Evolutionary conservation across 2,329 filamentous ascomycete species (phyloP).

Genomic region (Aureobasidium sp.): DNA sequence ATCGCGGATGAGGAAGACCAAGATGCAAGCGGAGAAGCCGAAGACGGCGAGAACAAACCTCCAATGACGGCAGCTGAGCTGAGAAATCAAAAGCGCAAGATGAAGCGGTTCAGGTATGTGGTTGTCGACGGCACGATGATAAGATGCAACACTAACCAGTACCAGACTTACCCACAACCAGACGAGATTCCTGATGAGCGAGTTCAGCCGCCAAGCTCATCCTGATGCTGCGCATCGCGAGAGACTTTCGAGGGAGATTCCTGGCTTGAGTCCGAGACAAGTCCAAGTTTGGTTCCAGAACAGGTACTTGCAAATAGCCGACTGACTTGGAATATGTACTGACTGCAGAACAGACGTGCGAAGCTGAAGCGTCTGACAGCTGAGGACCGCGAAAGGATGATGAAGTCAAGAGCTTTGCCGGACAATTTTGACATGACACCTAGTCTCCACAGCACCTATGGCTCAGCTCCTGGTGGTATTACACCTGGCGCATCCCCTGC

Average conservation of each 20-base stretch:
- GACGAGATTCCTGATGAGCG: slow-evolving; percentile 95
- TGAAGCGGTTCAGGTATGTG: slow-evolving; percentile 68
- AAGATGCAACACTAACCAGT: neutral
- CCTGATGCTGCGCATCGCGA: slow-evolving; percentile 88
- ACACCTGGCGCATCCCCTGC: slow-evolving; percentile 41
- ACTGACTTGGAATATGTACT: slow-evolving; percentile 5
- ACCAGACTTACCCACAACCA: slow-evolving; percentile 84
- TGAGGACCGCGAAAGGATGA: slow-evolving; percentile 53
- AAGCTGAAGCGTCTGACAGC: slow-evolving; percentile 53
- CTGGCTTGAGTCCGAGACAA: slow-evolving; percentile 80
- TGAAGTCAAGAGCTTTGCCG: slow-evolving; percentile 50
- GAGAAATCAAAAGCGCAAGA: slow-evolving; percentile 42
- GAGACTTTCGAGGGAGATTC: slow-evolving; percentile 78
- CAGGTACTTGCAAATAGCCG: slow-evolving; percentile 49
- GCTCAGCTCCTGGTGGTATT: slow-evolving; percentile 35
- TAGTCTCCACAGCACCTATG: slow-evolving; percentile 49
- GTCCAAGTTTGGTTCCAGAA: slow-evolving; percentile 99
- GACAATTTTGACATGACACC: slow-evolving; percentile 51
- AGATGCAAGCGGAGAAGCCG: slow-evolving; percentile 17
- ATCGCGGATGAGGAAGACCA: slow-evolving; percentile 31
- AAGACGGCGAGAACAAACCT: slow-evolving; percentile 16
- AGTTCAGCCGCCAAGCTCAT: slow-evolving; percentile 90
- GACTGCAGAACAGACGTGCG: slow-evolving; percentile 38
- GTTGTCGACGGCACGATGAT: neutral
- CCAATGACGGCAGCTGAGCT: slow-evolving; percentile 39